These are phyloP conservation scores for Apiotrichum montevideense DNA, from an alignment of 1,284 basidiomycete species.

Conservation along the genomic window DNA sequence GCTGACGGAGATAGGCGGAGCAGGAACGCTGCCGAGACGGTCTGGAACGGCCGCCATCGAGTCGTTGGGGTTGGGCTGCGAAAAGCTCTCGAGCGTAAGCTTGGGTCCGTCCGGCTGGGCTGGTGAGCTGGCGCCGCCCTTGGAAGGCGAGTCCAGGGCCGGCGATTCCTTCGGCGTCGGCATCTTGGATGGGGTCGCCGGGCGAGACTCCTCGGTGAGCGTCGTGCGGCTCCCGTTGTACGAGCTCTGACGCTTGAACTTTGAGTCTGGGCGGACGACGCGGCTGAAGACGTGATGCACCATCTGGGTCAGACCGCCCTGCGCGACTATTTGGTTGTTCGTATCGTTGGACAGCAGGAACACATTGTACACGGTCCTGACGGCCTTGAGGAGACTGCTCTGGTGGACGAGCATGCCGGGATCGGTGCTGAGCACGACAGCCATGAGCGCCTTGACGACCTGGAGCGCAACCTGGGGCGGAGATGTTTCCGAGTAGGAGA, in stretches of 20 bases:
- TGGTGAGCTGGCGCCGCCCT: background rate
- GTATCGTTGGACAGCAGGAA: conserved; percentile 82
- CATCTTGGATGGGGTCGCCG: background rate
- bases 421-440: conserved; percentile 76
- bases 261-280: conserved; percentile 38
- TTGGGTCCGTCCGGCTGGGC: conserved; percentile 1
- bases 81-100: conserved; percentile 28
- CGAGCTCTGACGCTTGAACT: conserved; percentile 2
- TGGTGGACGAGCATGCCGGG: conserved; percentile 73
- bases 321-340: conserved; percentile 91
- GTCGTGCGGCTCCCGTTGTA: background rate
- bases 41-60: conserved; percentile 36
- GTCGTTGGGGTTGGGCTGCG: conserved; percentile 47
- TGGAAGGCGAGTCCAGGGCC: background rate
- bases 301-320: conserved; percentile 94
- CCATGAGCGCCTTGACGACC: conserved; percentile 86
- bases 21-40: conserved; percentile 20
- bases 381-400: conserved; percentile 85
- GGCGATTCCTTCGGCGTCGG: background rate
- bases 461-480: conserved; percentile 86
- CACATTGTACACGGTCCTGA: conserved; percentile 93
- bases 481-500: conserved; percentile 79
- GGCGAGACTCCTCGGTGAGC: background rate
- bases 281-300: conserved; percentile 90
- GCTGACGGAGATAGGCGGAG: conserved; percentile 30